Conservation (phyloP, 139 green algal species). For the Nannochloris sp. region DNA sequence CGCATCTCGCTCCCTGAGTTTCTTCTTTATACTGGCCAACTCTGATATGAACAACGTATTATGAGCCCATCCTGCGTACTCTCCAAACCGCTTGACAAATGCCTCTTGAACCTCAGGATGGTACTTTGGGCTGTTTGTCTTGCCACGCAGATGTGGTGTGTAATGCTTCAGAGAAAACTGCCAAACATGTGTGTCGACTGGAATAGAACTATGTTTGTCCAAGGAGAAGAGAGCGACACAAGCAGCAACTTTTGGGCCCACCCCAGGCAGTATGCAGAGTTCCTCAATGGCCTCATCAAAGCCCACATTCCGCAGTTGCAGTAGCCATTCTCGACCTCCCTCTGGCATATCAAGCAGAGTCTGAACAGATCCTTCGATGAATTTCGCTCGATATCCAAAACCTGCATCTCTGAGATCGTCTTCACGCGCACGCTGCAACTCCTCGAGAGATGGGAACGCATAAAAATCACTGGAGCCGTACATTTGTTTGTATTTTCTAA, state of each 20-base stretch:
- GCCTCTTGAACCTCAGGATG: slow-evolving; percentile 40
- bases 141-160: slow-evolving; percentile 55
- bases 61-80: slow-evolving; percentile 83
- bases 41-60: slow-evolving; percentile 86
- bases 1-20: slow-evolving; percentile 2
- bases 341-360: slow-evolving; percentile 49
- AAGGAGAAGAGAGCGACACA: slow-evolving; percentile 89
- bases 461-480: slow-evolving; percentile 18
- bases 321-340: slow-evolving; percentile 65
- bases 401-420: slow-evolving; percentile 62
- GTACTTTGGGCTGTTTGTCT: slow-evolving; percentile 62
- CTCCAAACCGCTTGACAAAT: slow-evolving; percentile 68
- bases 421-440: slow-evolving; percentile 70
- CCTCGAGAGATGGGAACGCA: slow-evolving; percentile 78
- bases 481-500: neutral
- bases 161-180: slow-evolving; percentile 68
- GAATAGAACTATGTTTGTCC: slow-evolving; percentile 66
- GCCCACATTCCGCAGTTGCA: slow-evolving; percentile 38
- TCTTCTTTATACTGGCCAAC: slow-evolving; percentile 47
- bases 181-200: slow-evolving; percentile 97
- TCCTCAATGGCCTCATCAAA: slow-evolving; percentile 58
- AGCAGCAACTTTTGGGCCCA: slow-evolving; percentile 90
- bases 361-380: slow-evolving; percentile 56
- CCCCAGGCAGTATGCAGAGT: slow-evolving; percentile 68
- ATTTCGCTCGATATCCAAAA: slow-evolving; percentile 86